Base-by-base conservation (phyloP, 192 early-diverging fungal genomes). In the Coemansia sp. region DNA sequence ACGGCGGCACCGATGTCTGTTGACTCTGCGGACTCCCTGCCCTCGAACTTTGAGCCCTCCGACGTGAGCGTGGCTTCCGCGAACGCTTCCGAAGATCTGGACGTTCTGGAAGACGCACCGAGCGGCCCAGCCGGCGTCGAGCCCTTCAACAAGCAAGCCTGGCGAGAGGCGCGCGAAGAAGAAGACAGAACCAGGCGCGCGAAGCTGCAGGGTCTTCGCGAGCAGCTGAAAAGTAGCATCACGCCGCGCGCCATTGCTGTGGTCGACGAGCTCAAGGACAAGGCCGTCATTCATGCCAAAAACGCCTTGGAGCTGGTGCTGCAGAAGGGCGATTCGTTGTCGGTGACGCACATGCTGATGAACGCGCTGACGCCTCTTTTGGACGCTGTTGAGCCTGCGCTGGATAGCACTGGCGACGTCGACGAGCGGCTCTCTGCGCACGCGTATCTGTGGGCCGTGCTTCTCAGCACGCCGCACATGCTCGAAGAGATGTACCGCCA, bases 141-240 rank as follows among this genome's bases (percentile, higher is more conserved):
- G 60, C 69, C 77, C 8, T 74, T 61, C 46, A 71, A 66, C 20
- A 48, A 62, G 20, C 29, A 62, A 5, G 51, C 69, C 32, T 82
- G 74, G 60, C 74, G 77, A 27, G 68, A 60, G 20, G 72, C 69
- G 22, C 67, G 60, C 32, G 83, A 71, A 27, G 75, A 69, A 1
- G 65, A 54, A 24, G 61, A 62, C 19, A 73, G 48, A 7, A 74
- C 53, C 23, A 51, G 58, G 6, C 72, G 69, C 57, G 49, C 42
- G 45, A 60, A 57, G 61, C 54, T 72, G 54, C 66, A 55, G 30
- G 51, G 67, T 46, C 55, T 62, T 66, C 86, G 62, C 65, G 88
- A 75, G 54, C 74, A 56, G 74, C 84, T 82, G 65, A 78, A 72
- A 39, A 73, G 72, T 56, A 86, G 83, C 61, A 78, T 64, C 60